These are phyloP conservation scores for Chlamydomonas incerta DNA, from an alignment of 139 green algal genomes.

Conservation along the genomic window DNA sequence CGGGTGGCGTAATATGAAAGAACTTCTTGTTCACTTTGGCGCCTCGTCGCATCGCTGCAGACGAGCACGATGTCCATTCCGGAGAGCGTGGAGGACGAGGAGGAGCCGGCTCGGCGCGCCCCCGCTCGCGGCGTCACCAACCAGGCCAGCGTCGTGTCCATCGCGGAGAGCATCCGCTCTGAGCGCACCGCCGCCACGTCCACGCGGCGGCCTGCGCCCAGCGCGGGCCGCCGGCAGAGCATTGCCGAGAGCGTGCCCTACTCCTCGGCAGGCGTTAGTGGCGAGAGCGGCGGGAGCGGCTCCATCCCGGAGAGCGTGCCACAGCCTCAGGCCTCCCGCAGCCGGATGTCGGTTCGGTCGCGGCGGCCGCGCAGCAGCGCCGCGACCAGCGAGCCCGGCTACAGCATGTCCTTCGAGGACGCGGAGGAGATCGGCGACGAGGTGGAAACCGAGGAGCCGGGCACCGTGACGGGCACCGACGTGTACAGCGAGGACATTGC, in stretches of 20 bases:
- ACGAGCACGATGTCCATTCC: not conserved
- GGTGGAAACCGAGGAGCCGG: not conserved
- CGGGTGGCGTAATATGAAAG: no score
- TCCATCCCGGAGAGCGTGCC: constrained; percentile 28
- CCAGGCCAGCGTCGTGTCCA: constrained; percentile 17
- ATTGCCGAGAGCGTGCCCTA: constrained; percentile 2
- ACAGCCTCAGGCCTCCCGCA: not conserved
- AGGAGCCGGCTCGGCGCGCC: not conserved
- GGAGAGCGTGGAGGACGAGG: not conserved
- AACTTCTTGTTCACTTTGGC: no score
- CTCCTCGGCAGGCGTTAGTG: not conserved
- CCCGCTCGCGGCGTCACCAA: not conserved
- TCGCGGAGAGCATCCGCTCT: constrained; percentile 6
- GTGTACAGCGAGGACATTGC: not conserved
- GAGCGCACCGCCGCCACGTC: not conserved
- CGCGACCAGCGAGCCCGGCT: not conserved
- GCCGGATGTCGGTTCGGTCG: not conserved
- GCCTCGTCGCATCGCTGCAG: not conserved
- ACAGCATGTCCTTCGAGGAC: constrained; percentile 22
- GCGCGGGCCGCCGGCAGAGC: constrained; percentile 1
- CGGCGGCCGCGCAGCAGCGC: not conserved
- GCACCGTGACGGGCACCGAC: not conserved
- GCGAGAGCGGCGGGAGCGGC: not conserved
- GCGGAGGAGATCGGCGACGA: not conserved
- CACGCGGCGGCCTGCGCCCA: not conserved